Evolutionary conservation across 2,329 filamentous ascomycete species (phyloP), one percentile per base, ranked within the genome.

Genomic region (Lomentospora prolificans): DNA sequence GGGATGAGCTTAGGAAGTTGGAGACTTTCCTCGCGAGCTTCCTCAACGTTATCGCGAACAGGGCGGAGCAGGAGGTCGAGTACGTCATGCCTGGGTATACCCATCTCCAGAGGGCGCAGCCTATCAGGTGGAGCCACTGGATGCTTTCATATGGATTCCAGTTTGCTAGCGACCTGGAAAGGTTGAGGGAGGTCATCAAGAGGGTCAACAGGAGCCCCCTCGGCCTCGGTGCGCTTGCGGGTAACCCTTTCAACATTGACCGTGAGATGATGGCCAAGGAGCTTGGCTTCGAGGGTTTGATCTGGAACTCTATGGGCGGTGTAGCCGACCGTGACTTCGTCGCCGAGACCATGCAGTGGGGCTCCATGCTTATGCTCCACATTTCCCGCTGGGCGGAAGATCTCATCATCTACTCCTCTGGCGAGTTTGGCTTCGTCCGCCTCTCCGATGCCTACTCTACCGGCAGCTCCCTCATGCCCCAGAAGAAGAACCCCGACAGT

Each of bases 61-160:
- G 89, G 27, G 87, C 89, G 2, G 86, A 90, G 75, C 70, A 75
- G 33, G 87, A 94, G 64, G 84, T 91, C 60, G 85, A 88, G 62
- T 77, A 82, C 60, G 69, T 95, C 64, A 94, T 95, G 87, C 90
- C 90, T 1, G 88, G 88, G 2, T 95, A 95, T 72, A 95, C 89
- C 12, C 90, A 95, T 70, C 73, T 94, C 33, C 90, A 95, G 72
- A 85, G 88, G 55, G 89, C 89, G 1, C 72, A 88, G 71, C 89
- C 89, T 1, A 83, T 95, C 62, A 77, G 87, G 59, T 95, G 86
- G 86, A 84, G 79, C 56, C 89, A 94, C 65, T 92, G 86, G 86
- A 76, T 95, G 66, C 72, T 95, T 60, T 86, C 84, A 51, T 85
- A 90, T 66, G 88, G 80, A 53, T 80, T 82, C 52, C 80, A 82